Evolutionary conservation across 805 yeast genomes (phyloP).

Genomic region (Myxozyma kluyveri): DNA sequence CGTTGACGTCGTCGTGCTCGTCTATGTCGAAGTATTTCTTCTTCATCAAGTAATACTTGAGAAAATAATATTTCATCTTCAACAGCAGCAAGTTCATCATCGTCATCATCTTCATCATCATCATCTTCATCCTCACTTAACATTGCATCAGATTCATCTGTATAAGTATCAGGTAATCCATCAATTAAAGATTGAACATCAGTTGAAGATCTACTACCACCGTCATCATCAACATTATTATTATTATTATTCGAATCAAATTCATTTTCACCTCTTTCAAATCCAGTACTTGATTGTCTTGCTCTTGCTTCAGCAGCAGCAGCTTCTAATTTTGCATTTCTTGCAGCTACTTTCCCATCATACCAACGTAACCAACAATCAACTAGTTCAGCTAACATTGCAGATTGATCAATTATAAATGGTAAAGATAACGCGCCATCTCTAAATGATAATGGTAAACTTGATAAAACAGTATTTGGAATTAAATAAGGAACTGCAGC

Average conservation of each 20-base stretch:
- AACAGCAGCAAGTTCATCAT: conserved; percentile 10
- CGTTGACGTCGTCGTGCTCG: too few relatives aligned
- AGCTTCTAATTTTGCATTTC: conserved; percentile 11
- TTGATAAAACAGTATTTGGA: conserved; percentile 18
- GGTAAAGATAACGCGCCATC: conserved; percentile 34
- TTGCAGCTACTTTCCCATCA: conserved; percentile 12
- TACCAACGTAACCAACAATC: conserved; percentile 32
- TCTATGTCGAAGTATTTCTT: too few relatives aligned
- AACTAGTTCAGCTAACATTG: conserved; percentile 36
- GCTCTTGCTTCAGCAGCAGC: neutral
- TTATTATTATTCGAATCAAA: conserved; percentile 5
- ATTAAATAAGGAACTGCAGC: conserved; percentile 14
- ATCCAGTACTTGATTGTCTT: neutral
- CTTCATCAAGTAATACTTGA: too few relatives aligned
- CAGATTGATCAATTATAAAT: conserved; percentile 39
- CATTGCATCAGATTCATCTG: conserved; percentile 10
- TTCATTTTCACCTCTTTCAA: conserved; percentile 1
- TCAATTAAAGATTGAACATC: neutral
- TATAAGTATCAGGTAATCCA: conserved; percentile 13
- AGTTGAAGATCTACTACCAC: neutral
- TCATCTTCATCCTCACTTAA: conserved; percentile 4
- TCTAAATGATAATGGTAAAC: conserved; percentile 20
- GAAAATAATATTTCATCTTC: conserved; percentile 2
- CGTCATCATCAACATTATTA: conserved; percentile 1
- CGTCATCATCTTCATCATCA: conserved; percentile 8